Conservation (phyloP, 257 asterid species). For the Ocimum tenuiflorum region DNA sequence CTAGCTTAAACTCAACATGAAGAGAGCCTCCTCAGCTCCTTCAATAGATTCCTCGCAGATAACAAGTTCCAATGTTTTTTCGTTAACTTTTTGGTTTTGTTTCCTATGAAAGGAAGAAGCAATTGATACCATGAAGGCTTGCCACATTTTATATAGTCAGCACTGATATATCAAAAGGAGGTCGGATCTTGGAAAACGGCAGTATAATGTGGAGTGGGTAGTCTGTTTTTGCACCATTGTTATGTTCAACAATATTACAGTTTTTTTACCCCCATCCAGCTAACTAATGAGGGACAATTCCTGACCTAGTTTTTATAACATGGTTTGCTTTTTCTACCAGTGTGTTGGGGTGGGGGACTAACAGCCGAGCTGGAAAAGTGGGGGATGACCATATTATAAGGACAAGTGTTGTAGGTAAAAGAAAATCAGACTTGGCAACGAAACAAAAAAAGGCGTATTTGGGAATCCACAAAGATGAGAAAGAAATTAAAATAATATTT, state of each 20-base stretch:
- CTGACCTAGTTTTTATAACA: neutral
- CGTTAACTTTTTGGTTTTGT: no score
- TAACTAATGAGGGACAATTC: neutral
- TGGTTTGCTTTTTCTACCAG: no score
- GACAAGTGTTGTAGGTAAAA: neutral
- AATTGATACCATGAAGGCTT: neutral
- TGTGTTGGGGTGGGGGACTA: neutral
- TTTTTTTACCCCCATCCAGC: no score
- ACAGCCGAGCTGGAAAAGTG: neutral
- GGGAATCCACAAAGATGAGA: no score
- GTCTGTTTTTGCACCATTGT: no score
- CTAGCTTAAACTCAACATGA: neutral
- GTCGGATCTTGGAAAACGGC: no score
- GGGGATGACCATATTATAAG: neutral
- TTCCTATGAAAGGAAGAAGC: neutral
- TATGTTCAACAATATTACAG: no score
- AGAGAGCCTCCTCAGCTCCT: neutral
- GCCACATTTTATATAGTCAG: neutral
- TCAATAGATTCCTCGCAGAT: neutral
- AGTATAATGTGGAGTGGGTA: no score
- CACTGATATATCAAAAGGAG: neutral
- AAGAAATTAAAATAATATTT: no score
- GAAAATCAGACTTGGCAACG: neutral
- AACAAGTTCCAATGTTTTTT: neutral
- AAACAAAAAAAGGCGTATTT: neutral